A percentile compares a stretch with the other conserved stretches of the same genome.
Evolutionary conservation across 1,284 basidiomycete species (phyloP).

Genomic region (Moniliella sp.): DNA sequence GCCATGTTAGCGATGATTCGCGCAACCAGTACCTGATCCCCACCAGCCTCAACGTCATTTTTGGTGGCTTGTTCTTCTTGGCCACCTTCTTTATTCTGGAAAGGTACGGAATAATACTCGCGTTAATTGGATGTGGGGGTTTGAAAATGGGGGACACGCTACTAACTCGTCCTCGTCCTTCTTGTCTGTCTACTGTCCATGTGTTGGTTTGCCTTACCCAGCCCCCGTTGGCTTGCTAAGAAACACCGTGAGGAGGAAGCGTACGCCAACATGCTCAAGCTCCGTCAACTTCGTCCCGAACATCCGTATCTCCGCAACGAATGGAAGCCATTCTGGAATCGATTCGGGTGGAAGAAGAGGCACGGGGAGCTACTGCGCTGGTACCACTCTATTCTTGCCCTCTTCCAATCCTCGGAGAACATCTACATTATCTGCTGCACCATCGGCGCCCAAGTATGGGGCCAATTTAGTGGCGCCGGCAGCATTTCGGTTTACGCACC

Average conservation of each 20-base stretch:
- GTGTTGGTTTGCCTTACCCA: too few species aligned
- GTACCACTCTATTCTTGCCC: slow-evolving; percentile 5
- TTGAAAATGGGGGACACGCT: too few species aligned
- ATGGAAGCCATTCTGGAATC: slow-evolving; percentile 10
- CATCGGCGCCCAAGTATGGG: slow-evolving; percentile 15
- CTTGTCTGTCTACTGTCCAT: too few species aligned
- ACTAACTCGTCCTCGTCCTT: too few species aligned
- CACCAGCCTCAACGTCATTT: slow-evolving; percentile 14
- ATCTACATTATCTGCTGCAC: slow-evolving; percentile 11
- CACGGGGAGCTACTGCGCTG: neutral
- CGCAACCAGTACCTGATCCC: slow-evolving; percentile 9
- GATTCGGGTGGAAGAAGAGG: slow-evolving; percentile 7
- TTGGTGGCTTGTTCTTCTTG: slow-evolving; percentile 11
- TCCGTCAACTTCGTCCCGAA: slow-evolving; percentile 9
- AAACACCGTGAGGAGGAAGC: slow-evolving; percentile 9
- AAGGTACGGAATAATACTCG: too few species aligned
- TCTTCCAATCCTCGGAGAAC: slow-evolving; percentile 11
- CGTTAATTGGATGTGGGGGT: too few species aligned
- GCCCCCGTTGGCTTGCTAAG: slow-evolving; percentile 17
- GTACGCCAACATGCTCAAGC: slow-evolving; percentile 8
- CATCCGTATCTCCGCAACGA: slow-evolving; percentile 9
- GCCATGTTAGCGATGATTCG: slow-evolving; percentile 1
- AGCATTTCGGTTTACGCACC: slow-evolving; percentile 10
- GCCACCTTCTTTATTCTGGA: slow-evolving; percentile 10
- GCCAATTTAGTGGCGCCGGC: slow-evolving; percentile 13